Percentiles rank a stretch among this genome's conserved stretches.
phyloP scores from a whole-genome alignment of 2,329 filamentous ascomycete genomes.

The Fusarium sororula region DNA sequence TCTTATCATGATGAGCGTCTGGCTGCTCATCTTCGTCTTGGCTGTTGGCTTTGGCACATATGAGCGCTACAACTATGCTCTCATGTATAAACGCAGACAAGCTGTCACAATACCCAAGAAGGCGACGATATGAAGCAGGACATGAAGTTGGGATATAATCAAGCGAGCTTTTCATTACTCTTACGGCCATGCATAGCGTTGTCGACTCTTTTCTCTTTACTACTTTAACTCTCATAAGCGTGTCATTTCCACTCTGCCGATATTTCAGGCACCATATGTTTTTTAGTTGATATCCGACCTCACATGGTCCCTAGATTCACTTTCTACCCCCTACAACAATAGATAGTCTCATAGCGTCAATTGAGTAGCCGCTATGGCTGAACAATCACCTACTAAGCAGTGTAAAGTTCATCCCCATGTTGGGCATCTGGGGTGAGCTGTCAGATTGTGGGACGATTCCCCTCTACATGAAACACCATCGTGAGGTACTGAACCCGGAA shows the following conservation, averaged over 20 bases:
- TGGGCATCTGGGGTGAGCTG: neutral
- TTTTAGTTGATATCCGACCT: slow-evolving; percentile 40
- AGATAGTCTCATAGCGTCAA: slow-evolving; percentile 30
- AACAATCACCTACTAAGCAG: slow-evolving; percentile 1
- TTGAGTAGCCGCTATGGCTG: slow-evolving; percentile 13
- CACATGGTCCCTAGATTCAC: slow-evolving; percentile 25
- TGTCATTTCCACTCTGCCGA: slow-evolving; percentile 33
- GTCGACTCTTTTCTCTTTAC: slow-evolving; percentile 22
- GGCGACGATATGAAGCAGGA: slow-evolving; percentile 6
- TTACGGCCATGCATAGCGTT: slow-evolving; percentile 34
- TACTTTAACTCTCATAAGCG: slow-evolving; percentile 17
- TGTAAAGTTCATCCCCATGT: neutral
- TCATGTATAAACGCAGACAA: slow-evolving; percentile 63
- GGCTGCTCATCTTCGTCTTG: slow-evolving; percentile 65
- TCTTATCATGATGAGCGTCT: slow-evolving; percentile 70
- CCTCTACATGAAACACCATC: slow-evolving; percentile 35
- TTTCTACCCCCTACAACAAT: slow-evolving; percentile 25
- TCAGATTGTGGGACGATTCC: slow-evolving; percentile 15
- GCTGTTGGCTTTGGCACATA: slow-evolving; percentile 73
- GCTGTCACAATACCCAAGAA: slow-evolving; percentile 30
- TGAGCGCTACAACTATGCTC: slow-evolving; percentile 71
- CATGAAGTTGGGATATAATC: slow-evolving; percentile 4
- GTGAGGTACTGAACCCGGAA: slow-evolving; percentile 21
- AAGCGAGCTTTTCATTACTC: slow-evolving; percentile 22
- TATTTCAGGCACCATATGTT: slow-evolving; percentile 34